phyloP scores from a whole-genome alignment of 148 eudicot genomes.

The Camellia granthamiana region DNA sequence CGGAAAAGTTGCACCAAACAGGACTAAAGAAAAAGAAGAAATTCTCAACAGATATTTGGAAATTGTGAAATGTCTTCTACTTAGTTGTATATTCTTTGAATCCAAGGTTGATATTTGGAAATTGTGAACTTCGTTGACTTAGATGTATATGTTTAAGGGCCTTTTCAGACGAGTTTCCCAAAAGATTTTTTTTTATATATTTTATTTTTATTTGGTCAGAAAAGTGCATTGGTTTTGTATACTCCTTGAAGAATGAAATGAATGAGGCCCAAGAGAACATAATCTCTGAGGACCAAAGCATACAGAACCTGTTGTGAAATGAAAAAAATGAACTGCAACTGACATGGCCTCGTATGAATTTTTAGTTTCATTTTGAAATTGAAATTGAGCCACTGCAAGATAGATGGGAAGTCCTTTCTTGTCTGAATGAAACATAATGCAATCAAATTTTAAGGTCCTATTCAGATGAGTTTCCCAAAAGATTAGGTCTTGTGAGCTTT shows the following conservation, averaged over 20 bases:
- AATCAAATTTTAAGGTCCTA: background rate
- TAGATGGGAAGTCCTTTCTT: background rate
- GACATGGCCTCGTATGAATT: background rate
- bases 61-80: no score
- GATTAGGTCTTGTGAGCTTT: background rate
- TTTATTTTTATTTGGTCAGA: no score
- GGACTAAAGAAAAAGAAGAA: no score
- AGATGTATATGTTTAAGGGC: background rate
- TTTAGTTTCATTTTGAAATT: background rate
- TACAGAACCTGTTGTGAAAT: background rate
- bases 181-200: no score
- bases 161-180: no score
- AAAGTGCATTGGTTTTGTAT: no score
- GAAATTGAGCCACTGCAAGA: no score
- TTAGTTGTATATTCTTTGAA: no score
- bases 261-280: background rate
- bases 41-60: no score
- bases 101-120: no score
- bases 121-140: no score
- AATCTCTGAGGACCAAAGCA: background rate
- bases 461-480: background rate
- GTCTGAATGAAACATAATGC: background rate
- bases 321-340: background rate
- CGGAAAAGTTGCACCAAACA: no score
- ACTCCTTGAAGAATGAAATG: background rate